Evolutionary conservation across 768 basidiomycete genomes (phyloP).

Genomic region (Nidula microcarpa): DNA sequence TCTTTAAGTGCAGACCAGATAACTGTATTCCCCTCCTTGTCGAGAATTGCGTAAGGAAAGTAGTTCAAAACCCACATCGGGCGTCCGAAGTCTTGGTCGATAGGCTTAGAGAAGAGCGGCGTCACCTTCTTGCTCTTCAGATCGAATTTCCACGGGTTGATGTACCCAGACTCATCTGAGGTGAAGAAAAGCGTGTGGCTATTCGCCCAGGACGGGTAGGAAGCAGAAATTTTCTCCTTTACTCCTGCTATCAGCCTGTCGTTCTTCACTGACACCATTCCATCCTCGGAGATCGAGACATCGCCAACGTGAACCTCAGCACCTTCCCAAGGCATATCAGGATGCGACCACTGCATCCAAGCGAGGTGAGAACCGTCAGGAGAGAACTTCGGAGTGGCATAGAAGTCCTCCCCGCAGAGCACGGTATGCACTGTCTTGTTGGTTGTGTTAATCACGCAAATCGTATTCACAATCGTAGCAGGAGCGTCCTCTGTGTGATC

Average conservation of each 20-base stretch:
- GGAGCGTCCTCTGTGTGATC: constrained; percentile 62
- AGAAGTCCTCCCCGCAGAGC: constrained; percentile 66
- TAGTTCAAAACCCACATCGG: constrained; percentile 55
- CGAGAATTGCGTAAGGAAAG: constrained; percentile 44
- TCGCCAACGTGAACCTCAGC: constrained; percentile 6
- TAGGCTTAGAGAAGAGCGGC: constrained; percentile 37
- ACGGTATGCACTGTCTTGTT: constrained; percentile 43
- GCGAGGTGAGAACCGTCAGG: constrained; percentile 17
- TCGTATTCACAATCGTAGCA: constrained; percentile 48
- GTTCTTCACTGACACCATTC: background rate
- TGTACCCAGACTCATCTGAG: constrained; percentile 29
- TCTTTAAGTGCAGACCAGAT: constrained; percentile 38
- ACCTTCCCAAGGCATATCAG: constrained; percentile 24
- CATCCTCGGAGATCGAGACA: background rate
- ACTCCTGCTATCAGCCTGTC: constrained; percentile 1
- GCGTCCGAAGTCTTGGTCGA: constrained; percentile 52
- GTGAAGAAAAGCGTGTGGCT: background rate
- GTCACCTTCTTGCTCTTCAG: constrained; percentile 23
- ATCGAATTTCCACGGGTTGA: constrained; percentile 55
- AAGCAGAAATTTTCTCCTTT: constrained; percentile 27
- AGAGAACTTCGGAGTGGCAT: constrained; percentile 36
- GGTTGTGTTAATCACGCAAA: constrained; percentile 52
- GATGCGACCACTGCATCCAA: constrained; percentile 22
- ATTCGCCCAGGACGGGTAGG: constrained; percentile 1
- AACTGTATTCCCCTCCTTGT: constrained; percentile 24